A percentile compares a stretch with the other conserved stretches of the same genome.
Evolutionary conservation across 768 basidiomycete species (phyloP).

Genomic region (Paxillus ammoniavirescens): DNA sequence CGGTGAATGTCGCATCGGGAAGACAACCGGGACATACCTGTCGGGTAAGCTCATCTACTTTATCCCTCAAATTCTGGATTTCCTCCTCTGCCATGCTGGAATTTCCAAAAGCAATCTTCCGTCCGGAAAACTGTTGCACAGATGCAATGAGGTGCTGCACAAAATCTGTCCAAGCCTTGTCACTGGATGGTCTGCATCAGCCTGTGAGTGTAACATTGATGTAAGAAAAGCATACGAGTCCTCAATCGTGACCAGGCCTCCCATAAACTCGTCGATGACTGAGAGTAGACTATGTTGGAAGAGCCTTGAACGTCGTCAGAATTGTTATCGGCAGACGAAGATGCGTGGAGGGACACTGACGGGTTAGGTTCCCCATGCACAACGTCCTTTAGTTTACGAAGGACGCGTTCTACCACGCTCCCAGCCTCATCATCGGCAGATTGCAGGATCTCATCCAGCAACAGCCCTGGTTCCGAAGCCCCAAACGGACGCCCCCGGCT

Average conservation of each 20-base stretch:
- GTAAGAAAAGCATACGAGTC: constrained; percentile 52
- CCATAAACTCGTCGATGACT: constrained; percentile 64
- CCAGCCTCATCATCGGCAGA: constrained; percentile 47
- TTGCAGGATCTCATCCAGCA: constrained; percentile 58
- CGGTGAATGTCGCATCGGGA: background rate
- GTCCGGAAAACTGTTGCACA: constrained; percentile 65
- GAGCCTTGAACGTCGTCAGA: constrained; percentile 40
- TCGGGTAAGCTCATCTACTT: constrained; percentile 61
- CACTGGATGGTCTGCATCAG: constrained; percentile 40
- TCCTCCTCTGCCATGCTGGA: constrained; percentile 52
- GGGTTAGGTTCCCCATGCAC: constrained; percentile 58
- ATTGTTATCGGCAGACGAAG: background rate
- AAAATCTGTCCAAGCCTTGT: constrained; percentile 62
- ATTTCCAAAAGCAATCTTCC: constrained; percentile 53
- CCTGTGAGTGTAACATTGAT: constrained; percentile 1
- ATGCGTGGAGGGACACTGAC: constrained; percentile 40
- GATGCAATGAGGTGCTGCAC: constrained; percentile 59
- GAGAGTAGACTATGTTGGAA: constrained; percentile 59
- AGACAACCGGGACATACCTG: constrained; percentile 47
- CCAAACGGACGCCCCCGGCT: constrained; percentile 18
- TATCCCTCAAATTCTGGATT: constrained; percentile 52
- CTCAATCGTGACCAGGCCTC: constrained; percentile 55
- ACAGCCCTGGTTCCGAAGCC: constrained; percentile 50
- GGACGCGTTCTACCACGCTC: constrained; percentile 50
- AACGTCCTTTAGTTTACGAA: constrained; percentile 54